phyloP scores from a whole-genome alignment of 2,329 filamentous ascomycete genomes.

The Phoma herbarum region DNA sequence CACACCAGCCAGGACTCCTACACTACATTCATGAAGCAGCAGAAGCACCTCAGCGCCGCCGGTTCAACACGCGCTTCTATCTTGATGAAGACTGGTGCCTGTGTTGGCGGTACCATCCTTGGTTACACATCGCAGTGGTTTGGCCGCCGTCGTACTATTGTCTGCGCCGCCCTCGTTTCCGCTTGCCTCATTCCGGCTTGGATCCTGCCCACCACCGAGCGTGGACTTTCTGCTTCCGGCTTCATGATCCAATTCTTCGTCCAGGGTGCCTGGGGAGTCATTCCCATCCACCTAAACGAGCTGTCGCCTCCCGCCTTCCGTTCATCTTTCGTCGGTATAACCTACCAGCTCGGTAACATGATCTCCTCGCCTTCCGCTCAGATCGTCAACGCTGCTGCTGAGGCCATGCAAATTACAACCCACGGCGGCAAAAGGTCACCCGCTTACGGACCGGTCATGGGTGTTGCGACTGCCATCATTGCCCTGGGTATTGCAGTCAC shows the following conservation, averaged over 20 bases:
- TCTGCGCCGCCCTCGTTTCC: conserved; percentile 68
- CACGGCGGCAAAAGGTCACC: conserved; percentile 66
- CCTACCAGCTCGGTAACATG: conserved; percentile 80
- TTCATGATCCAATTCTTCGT: conserved; percentile 72
- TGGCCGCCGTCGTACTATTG: conserved; percentile 75
- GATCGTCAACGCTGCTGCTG: conserved; percentile 78
- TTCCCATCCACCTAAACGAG: conserved; percentile 76
- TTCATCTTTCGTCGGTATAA: conserved; percentile 74
- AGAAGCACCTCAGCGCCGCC: conserved; percentile 73
- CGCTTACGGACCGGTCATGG: conserved; percentile 80
- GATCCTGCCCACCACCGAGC: conserved; percentile 71
- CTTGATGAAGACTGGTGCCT: conserved; percentile 80
- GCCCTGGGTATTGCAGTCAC: conserved; percentile 73
- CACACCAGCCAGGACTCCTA: conserved; percentile 84
- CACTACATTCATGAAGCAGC: conserved; percentile 78
- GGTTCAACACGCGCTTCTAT: conserved; percentile 78
- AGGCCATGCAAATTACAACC: conserved; percentile 61
- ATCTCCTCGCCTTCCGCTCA: conserved; percentile 76
- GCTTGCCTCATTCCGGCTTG: conserved; percentile 72
- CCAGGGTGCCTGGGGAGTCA: conserved; percentile 56
- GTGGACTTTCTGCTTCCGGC: conserved; percentile 67
- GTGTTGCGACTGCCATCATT: conserved; percentile 78
- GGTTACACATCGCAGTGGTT: conserved; percentile 80
- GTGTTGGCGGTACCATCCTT: conserved; percentile 75
- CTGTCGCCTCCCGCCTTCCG: conserved; percentile 75